Percentiles rank a stretch among this genome's conserved stretches.
Conservation (phyloP, 139 green algal genomes). For the Picochlorum sp. region DNA sequence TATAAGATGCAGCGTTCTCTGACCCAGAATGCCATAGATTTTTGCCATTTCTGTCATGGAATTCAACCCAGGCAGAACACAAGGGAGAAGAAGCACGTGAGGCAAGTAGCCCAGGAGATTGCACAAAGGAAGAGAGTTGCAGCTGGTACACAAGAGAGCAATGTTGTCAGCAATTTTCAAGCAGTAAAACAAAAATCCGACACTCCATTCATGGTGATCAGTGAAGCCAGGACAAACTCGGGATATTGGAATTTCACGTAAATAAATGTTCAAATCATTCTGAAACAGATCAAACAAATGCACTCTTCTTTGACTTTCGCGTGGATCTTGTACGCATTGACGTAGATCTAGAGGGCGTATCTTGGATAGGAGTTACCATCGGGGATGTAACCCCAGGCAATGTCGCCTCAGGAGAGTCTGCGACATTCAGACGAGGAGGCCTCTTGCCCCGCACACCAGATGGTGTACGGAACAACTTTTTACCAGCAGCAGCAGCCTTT, state of each 20-base stretch:
- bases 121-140: conserved; percentile 36
- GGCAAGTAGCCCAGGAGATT: conserved; percentile 65
- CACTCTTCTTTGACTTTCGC: too few species aligned
- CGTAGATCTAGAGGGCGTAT: too few species aligned
- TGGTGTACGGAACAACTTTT: not conserved
- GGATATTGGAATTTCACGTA: conserved; percentile 14
- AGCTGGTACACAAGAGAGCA: conserved; percentile 11
- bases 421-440: too few species aligned
- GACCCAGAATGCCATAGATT: too few species aligned
- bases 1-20: too few species aligned
- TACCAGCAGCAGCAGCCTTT: not conserved
- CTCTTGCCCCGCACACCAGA: too few species aligned
- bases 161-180: conserved; percentile 20
- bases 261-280: too few species aligned
- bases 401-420: too few species aligned
- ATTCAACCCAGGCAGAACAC: conserved; percentile 79
- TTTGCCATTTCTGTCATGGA: conserved; percentile 90
- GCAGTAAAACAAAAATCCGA: conserved; percentile 30
- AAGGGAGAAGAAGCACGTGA: conserved; percentile 54
- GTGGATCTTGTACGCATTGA: too few species aligned
- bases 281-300: too few species aligned
- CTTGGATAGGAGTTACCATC: too few species aligned
- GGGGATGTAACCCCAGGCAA: too few species aligned
- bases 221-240: conserved; percentile 34
- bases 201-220: conserved; percentile 49